phyloP scores from a whole-genome alignment of 495 filamentous ascomycete species.

The Penicillium paxilli region DNA sequence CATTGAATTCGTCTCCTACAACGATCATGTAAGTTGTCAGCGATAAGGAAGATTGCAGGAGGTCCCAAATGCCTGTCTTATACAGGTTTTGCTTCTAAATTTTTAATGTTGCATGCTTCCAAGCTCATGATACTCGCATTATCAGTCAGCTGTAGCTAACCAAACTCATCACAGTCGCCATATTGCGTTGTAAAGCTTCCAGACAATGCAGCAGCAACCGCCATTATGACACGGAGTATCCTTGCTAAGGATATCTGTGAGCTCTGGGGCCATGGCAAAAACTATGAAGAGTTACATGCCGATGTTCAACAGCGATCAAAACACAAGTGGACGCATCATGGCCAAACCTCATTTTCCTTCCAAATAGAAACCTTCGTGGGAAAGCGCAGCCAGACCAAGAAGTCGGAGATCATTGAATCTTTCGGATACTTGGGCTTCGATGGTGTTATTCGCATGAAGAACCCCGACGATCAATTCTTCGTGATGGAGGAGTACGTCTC shows the following conservation, averaged over 20 bases:
- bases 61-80: background rate
- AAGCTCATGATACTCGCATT: background rate
- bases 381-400: slow-evolving; percentile 57
- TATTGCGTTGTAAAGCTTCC: slow-evolving; percentile 76
- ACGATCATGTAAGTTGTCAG: slow-evolving; percentile 61
- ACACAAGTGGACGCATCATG: slow-evolving; percentile 66
- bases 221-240: slow-evolving; percentile 72
- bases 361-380: slow-evolving; percentile 74
- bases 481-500: slow-evolving; percentile 77
- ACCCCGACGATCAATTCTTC: slow-evolving; percentile 69
- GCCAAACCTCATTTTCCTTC: slow-evolving; percentile 72
- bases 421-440: slow-evolving; percentile 77
- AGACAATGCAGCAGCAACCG: slow-evolving; percentile 61
- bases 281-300: slow-evolving; percentile 67
- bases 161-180: slow-evolving; percentile 62
- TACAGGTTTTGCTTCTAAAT: background rate
- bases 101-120: background rate
- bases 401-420: slow-evolving; percentile 71
- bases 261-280: slow-evolving; percentile 76
- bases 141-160: slow-evolving; percentile 6
- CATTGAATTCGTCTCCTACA: slow-evolving; percentile 71
- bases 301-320: slow-evolving; percentile 56
- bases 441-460: slow-evolving; percentile 72
- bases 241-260: slow-evolving; percentile 81
- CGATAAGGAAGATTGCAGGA: background rate